Evolutionary conservation across 768 basidiomycete genomes (phyloP).

Genomic region (Calvatia gigantea): DNA sequence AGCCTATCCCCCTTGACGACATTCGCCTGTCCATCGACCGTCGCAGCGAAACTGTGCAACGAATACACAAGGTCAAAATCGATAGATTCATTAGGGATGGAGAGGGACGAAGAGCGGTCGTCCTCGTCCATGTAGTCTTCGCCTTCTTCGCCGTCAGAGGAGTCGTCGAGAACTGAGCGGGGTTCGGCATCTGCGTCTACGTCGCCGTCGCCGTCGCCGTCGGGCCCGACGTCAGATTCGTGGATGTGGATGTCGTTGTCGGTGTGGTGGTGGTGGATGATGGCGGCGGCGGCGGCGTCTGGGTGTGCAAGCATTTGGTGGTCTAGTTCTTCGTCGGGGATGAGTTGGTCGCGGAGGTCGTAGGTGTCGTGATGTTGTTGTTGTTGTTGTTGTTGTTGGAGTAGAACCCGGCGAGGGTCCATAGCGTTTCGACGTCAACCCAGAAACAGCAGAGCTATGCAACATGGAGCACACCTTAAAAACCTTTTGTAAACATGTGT

Average conservation of each 20-base stretch:
- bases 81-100: slow-evolving; percentile 88
- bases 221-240: no score
- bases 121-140: slow-evolving; percentile 73
- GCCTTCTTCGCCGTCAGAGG: slow-evolving; percentile 70
- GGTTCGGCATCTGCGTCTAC: slow-evolving; percentile 68
- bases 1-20: slow-evolving; percentile 98
- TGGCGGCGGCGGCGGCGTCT: slow-evolving; percentile 19
- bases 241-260: no score
- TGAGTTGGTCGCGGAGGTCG: slow-evolving; percentile 7
- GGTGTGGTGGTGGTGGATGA: slow-evolving; percentile 39
- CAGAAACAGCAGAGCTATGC: neutral
- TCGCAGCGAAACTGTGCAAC: slow-evolving; percentile 95
- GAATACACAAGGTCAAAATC: slow-evolving; percentile 92
- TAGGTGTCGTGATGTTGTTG: slow-evolving; percentile 3
- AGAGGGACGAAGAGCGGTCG: slow-evolving; percentile 77
- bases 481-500: no score
- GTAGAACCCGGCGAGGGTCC: neutral
- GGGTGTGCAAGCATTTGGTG: slow-evolving; percentile 11
- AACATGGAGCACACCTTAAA: no score
- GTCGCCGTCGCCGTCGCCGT: no score
- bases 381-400: no score
- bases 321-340: neutral
- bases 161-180: slow-evolving; percentile 84
- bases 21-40: slow-evolving; percentile 97
- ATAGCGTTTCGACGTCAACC: neutral